A percentile compares a stretch with the other conserved stretches of the same genome.
Conservation (phyloP, 2,329 filamentous ascomycete species). For the Neonectria faginata region DNA sequence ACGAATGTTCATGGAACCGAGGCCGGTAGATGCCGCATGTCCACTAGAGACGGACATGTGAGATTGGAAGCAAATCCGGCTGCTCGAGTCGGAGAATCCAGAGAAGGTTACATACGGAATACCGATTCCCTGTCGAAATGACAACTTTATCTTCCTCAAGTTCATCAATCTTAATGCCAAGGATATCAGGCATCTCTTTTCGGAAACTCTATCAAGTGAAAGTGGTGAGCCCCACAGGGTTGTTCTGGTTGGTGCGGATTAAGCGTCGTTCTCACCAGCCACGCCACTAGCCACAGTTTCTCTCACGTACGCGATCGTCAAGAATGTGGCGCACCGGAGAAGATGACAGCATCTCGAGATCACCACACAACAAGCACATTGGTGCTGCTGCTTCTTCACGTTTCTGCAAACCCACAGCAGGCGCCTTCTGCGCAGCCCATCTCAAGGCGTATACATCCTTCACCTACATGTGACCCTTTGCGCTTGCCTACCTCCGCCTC, state of each 20-base stretch:
- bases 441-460: slow-evolving; percentile 15
- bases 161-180: slow-evolving; percentile 10
- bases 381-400: slow-evolving; percentile 29
- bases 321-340: slow-evolving; percentile 29
- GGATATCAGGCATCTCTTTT: slow-evolving; percentile 13
- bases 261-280: slow-evolving; percentile 15
- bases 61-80: slow-evolving; percentile 2
- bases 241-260: slow-evolving; percentile 13
- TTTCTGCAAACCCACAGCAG: slow-evolving; percentile 28
- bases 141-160: slow-evolving; percentile 6
- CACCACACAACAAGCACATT: slow-evolving; percentile 23
- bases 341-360: slow-evolving; percentile 41
- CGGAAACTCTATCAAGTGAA: slow-evolving; percentile 4
- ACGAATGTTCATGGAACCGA: background rate
- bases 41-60: background rate
- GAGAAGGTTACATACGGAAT: background rate
- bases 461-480: slow-evolving; percentile 21
- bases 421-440: slow-evolving; percentile 37
- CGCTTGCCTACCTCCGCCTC: slow-evolving; percentile 23
- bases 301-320: slow-evolving; percentile 12
- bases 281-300: slow-evolving; percentile 37
- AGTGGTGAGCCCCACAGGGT: slow-evolving; percentile 15
- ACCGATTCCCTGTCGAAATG: slow-evolving; percentile 3
- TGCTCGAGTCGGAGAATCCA: background rate
- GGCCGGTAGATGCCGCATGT: background rate